Base-by-base conservation (phyloP, 257 asterid species). In the Solanum appendiculatum region DNA sequence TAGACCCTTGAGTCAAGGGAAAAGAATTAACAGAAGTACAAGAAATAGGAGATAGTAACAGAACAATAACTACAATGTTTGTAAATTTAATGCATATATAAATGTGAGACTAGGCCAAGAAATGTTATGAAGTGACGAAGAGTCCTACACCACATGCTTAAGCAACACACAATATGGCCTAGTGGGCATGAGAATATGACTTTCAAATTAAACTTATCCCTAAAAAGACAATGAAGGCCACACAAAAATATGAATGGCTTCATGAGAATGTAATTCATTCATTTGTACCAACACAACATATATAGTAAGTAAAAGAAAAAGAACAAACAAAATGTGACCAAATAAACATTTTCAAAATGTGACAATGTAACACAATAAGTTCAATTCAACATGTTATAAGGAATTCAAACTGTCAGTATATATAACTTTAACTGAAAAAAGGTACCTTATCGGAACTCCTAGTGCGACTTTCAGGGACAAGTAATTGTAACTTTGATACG, bases 361-460 rank as follows among this genome's bases (percentile, higher is more conserved):
- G 29, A 9, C 5, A 11, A 23, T 37, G 5, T 39, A 12, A 11
- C 48, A 20, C 9, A 6, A 72, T 16, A 29, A 31, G 75, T 31
- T 29, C 75, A 27, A 66, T 66, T 27, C 36, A 66, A 27, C 73
- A 68, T 29, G 75, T 2, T 66, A 29, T 66, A 66, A 29, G 15
- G 8, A 27, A 27, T 27, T 25, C 23, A 0, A 12, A 15, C 42
- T 16, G 3, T 36, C 31, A 5, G 16, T 72, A 21, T 14, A 36
- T 10, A 36, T 2, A 73, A 13, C 56, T 2, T 74, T 40, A n/a
- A n/a, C 7, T n/a, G 58, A 23, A 23, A 36, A 12, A 12, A 10
- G 27, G 0, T 89, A 96, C 99, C 98, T 92, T 95, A 88, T 96
- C 93, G 2, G 98, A 92, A 64, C 94, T 97, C 68, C 94, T 88